Evolutionary conservation across 1,284 basidiomycete species (phyloP).

Genomic region (Amylostereum chailletii): DNA sequence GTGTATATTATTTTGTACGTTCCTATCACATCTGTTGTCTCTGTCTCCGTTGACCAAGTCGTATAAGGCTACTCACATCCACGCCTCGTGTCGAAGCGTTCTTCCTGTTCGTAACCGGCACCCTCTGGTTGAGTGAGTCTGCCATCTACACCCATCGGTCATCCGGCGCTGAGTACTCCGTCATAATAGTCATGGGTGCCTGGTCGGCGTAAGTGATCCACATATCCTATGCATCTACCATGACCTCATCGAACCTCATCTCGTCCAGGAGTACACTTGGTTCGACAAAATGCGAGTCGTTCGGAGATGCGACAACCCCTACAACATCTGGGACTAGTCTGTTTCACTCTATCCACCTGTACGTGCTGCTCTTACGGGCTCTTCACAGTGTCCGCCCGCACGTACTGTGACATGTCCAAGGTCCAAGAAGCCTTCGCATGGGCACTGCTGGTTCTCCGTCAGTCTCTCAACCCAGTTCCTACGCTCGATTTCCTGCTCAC

Average conservation of each 20-base stretch:
- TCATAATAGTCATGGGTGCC: conserved; percentile 5
- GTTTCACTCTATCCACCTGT: not conserved
- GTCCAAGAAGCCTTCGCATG: conserved; percentile 10
- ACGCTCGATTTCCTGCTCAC: not conserved
- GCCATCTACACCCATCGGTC: not conserved
- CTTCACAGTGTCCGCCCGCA: conserved; percentile 6
- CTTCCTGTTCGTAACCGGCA: conserved; percentile 6
- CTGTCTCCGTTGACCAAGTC: not conserved
- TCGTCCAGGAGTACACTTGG: conserved; percentile 5
- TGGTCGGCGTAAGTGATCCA: conserved; percentile 8
- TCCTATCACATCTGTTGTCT: not conserved
- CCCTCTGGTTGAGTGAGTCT: conserved; percentile 11
- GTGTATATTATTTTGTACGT: conserved; percentile 7
- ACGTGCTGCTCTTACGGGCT: not conserved
- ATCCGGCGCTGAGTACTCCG: not conserved
- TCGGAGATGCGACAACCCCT: conserved; percentile 3
- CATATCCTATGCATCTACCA: not conserved
- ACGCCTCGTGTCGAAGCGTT: conserved; percentile 6
- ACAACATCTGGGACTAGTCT: conserved; percentile 9
- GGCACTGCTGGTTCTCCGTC: conserved; percentile 8
- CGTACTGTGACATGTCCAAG: conserved; percentile 10
- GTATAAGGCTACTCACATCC: conserved; percentile 4
- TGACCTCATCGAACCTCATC: not conserved
- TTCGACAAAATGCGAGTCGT: conserved; percentile 7
- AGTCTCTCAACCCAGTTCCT: not conserved